Evolutionary conservation across 352 stramenopile species (phyloP).

Genomic region (Phytophthora parvispora): DNA sequence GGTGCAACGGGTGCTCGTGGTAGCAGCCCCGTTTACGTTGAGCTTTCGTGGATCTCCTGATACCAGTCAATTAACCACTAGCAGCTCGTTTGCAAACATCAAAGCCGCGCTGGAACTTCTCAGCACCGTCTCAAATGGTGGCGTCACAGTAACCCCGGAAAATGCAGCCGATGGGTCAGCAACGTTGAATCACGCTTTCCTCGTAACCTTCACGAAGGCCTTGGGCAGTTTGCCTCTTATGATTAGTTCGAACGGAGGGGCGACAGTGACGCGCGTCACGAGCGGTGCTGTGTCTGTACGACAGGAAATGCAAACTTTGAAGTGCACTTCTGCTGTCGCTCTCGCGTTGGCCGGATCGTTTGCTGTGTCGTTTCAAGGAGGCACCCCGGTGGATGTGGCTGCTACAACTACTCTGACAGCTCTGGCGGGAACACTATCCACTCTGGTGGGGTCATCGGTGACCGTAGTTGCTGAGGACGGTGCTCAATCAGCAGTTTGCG

Average conservation of each 20-base stretch:
- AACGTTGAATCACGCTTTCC: conserved; percentile 47
- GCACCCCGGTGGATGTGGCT: conserved; percentile 39
- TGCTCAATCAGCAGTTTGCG: conserved; percentile 60
- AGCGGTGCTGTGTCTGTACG: conserved; percentile 55
- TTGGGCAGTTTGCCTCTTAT: conserved; percentile 57
- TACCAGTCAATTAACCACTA: conserved; percentile 37
- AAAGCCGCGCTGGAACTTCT: conserved; percentile 79
- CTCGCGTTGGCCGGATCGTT: conserved; percentile 57
- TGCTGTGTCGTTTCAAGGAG: conserved; percentile 58
- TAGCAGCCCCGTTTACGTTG: conserved; percentile 48
- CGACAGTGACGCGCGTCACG: conserved; percentile 46
- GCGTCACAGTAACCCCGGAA: conserved; percentile 77
- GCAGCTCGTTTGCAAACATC: conserved; percentile 54
- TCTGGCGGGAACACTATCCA: conserved; percentile 34
- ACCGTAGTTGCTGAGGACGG: conserved; percentile 23
- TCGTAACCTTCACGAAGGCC: conserved; percentile 79
- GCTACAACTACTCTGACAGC: conserved; percentile 55
- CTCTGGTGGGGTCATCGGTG: conserved; percentile 27
- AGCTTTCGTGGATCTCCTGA: conserved; percentile 68
- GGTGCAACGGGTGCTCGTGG: conserved; percentile 70
- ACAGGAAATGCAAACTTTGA: conserved; percentile 88
- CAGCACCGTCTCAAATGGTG: conserved; percentile 81
- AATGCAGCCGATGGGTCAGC: conserved; percentile 41
- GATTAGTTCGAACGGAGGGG: conserved; percentile 22
- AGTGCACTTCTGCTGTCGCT: conserved; percentile 53